Evolutionary conservation across 1,284 basidiomycete genomes (phyloP).

Genomic region (Sutorius eximius): DNA sequence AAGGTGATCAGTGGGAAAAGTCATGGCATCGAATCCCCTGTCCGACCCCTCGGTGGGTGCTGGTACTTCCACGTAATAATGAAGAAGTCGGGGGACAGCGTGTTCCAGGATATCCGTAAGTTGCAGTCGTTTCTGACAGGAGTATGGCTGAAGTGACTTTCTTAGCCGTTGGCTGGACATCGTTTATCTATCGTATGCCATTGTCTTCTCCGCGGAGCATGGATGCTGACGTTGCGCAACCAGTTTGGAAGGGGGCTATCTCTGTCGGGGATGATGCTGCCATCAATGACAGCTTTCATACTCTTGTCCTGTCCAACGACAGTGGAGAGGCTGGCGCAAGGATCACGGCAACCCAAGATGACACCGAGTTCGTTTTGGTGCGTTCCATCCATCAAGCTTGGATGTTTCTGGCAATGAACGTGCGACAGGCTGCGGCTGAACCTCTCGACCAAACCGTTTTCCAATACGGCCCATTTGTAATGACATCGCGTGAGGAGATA

Average conservation of each 20-base stretch:
- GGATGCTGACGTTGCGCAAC: slow-evolving; percentile 9
- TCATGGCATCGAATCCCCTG: slow-evolving; percentile 83
- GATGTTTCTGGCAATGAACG: slow-evolving; percentile 15
- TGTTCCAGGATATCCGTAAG: slow-evolving; percentile 87
- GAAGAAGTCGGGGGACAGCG: slow-evolving; percentile 56
- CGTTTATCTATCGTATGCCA: slow-evolving; percentile 75
- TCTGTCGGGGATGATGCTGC: slow-evolving; percentile 54
- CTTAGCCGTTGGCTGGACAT: slow-evolving; percentile 75
- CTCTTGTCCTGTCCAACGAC: slow-evolving; percentile 70
- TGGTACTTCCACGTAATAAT: slow-evolving; percentile 90
- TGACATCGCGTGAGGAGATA: slow-evolving; percentile 80
- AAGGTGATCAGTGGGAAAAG: slow-evolving; percentile 90
- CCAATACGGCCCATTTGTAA: slow-evolving; percentile 88
- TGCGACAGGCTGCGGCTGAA: slow-evolving; percentile 72
- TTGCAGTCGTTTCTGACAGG: slow-evolving; percentile 8
- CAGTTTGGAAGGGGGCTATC: slow-evolving; percentile 70
- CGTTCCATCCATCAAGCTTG: slow-evolving; percentile 19
- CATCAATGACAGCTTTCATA: slow-evolving; percentile 65
- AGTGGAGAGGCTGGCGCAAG: slow-evolving; percentile 60
- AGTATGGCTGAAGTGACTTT: slow-evolving; percentile 2
- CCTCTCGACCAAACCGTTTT: slow-evolving; percentile 87
- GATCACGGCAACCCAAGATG: slow-evolving; percentile 54
- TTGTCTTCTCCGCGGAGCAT: not conserved
- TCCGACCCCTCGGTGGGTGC: slow-evolving; percentile 87
- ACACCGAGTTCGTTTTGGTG: slow-evolving; percentile 73